Conservation (phyloP, 2,329 filamentous ascomycete species). For the Cercospora beticola region DNA sequence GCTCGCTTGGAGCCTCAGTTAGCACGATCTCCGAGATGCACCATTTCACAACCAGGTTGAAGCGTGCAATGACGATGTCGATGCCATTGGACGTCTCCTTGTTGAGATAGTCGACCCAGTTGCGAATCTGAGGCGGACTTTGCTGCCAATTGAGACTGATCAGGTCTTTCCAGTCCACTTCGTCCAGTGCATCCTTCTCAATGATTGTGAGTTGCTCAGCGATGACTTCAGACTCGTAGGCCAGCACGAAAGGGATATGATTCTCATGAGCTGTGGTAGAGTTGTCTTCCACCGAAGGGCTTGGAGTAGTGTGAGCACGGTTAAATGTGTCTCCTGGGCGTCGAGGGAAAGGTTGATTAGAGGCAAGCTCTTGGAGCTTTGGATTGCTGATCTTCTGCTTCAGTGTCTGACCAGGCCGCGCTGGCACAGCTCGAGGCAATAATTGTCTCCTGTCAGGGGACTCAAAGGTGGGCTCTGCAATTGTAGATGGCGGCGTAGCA, state of each 20-base stretch:
- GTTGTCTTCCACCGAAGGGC: not conserved
- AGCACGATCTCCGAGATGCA: conserved; percentile 75
- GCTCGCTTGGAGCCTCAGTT: conserved; percentile 68
- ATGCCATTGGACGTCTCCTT: conserved; percentile 60
- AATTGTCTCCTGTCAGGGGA: conserved; percentile 29
- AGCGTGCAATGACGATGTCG: conserved; percentile 79
- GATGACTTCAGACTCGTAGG: conserved; percentile 74
- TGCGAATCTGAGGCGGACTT: conserved; percentile 40
- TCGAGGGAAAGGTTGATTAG: conserved; percentile 27
- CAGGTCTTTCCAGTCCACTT: conserved; percentile 85
- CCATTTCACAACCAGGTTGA: conserved; percentile 89
- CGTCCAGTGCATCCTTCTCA: conserved; percentile 80
- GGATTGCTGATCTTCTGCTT: conserved; percentile 29
- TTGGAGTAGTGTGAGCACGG: conserved; percentile 9
- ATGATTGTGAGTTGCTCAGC: conserved; percentile 83
- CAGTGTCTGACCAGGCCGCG: conserved; percentile 21
- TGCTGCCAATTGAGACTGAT: conserved; percentile 83
- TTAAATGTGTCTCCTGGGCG: conserved; percentile 11
- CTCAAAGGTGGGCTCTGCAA: conserved; percentile 29
- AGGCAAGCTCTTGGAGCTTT: conserved; percentile 21
- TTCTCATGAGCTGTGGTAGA: conserved; percentile 28
- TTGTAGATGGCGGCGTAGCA: conserved; percentile 43
- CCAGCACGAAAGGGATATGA: conserved; percentile 77
- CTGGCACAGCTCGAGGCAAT: conserved; percentile 14
- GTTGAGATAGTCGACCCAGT: conserved; percentile 79